Base-by-base conservation (phyloP, 2,329 filamentous ascomycete species). In the Alternaria brassicicola region DNA sequence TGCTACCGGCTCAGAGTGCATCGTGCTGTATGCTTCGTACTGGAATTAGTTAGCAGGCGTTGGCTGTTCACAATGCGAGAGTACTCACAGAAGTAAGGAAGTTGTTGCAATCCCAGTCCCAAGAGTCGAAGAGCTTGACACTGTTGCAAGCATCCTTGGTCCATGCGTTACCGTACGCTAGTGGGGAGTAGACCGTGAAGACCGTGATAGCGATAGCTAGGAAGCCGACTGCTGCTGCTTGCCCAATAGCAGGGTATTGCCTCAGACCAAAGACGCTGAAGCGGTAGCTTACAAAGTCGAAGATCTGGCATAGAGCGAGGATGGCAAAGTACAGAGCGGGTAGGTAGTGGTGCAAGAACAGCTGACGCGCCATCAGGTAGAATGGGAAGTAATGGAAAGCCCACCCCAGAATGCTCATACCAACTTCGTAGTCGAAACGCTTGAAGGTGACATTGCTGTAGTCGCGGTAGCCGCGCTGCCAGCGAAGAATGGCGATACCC, bases 311-410 rank as follows among this genome's bases (percentile, higher is more conserved):
- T 55, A 97, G 85, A 8, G 91, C 88, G 66, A 98, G 89, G 71
- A 99, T 88, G 62, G 91, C 93, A 76, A 99, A 99, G 81, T 97
- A 96, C 13, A 99, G 86, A 2, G 95, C 95, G 0, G 95, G 95
- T 79, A 99, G 95, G 79, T 99, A 99, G 81, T 99, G 95, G 79
- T 99, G 95, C 62, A 99, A 84, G 85, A 99, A 99, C 33, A 99
- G 88, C 80, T 99, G 95, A 69, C 95, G 93, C 76, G 95, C 88
- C 95, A 99, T 98, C 57, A 99, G 86, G 82, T 88, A 99, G 83
- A 99, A 99, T 10, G 95, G 95, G 84, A 99, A 98, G 83, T 97
- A 99, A 80, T 99, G 95, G 78, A 99, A 89, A 46, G 91, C 92
- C 95, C 95, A 99, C 67, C 91, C 95, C 8, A 99, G 86, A 30